Base-by-base conservation (phyloP, 371 early-diverging fungal species). In the Syncephalastrum contaminatum region DNA sequence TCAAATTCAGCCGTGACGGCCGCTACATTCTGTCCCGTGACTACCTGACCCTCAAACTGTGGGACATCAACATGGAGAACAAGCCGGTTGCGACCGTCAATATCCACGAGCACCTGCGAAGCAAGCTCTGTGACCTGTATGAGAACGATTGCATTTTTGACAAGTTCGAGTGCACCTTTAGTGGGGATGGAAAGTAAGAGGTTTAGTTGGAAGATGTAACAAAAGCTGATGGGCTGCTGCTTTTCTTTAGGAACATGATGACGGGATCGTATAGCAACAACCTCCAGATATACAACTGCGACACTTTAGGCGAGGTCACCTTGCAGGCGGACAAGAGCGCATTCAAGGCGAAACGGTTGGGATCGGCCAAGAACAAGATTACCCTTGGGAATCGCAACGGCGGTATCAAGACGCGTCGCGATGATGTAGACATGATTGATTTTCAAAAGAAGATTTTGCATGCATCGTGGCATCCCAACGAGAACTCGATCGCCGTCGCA, bases 91-190 rank as follows among this genome's bases (percentile, higher is more conserved):
- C 90, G 64, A 90, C 91, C 36, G 92, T 97, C 73, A 85, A 80
- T 67, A 90, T 96, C 42, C 96, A 96, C 68, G 94, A 97, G 65
- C 90, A 93, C 60, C 76, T 97, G 27, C 83, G 90, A 63, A 85
- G 83, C 73, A 96, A 95, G 67, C 85, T 97, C 18, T 96, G 96
- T 72, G 97, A 97, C 61, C 79, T 96, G 51, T 97, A 97, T 73
- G 98, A 96, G 64, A 96, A 93, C 75, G 98, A 97, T 69, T 95
- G 93, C 75, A 96, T 97, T 72, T 97, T 97, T 81, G 98, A 97
- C 84, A 97, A 97, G 80, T 97, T 97, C 63, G 98, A 97, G 70
- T 94, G 95, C 76, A 91, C 86, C 49, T 91, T 94, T 59, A 91
- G 92, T 64, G 96, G 96, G 20, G 91, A 95, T 67, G 94, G 95